Conservation (phyloP, 305 asterid species). For the Solanum hybrid region DNA sequence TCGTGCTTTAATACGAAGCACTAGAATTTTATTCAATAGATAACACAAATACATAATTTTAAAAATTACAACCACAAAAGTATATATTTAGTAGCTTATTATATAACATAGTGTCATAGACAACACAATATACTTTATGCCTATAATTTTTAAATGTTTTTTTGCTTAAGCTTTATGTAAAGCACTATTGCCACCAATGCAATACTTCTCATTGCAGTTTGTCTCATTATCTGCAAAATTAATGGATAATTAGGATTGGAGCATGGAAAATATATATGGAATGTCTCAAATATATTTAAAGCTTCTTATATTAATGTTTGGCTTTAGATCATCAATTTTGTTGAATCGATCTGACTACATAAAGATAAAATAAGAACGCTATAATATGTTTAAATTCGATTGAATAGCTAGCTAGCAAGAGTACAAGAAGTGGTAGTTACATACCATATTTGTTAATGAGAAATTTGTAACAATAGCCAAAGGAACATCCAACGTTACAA, state of each 20-base stretch:
- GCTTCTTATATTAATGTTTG: not conserved
- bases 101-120: not conserved
- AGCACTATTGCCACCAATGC: not conserved
- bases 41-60: not conserved
- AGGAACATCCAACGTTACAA: too few species aligned
- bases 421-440: not conserved
- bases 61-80: not conserved
- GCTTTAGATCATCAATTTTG: not conserved
- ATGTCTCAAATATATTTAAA: not conserved
- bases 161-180: not conserved
- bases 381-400: not conserved
- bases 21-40: not conserved
- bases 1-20: not conserved
- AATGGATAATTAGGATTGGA: too few species aligned
- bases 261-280: too few species aligned
- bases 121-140: not conserved
- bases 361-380: too few species aligned
- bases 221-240: not conserved
- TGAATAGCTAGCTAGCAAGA: not conserved
- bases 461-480: too few species aligned
- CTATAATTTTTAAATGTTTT: too few species aligned
- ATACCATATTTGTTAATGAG: too few species aligned
- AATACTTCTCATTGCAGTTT: not conserved
- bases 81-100: not conserved
- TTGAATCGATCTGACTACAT: too few species aligned